Base-by-base conservation (phyloP, 306 rosid genomes). In the Argentina anserina region DNA sequence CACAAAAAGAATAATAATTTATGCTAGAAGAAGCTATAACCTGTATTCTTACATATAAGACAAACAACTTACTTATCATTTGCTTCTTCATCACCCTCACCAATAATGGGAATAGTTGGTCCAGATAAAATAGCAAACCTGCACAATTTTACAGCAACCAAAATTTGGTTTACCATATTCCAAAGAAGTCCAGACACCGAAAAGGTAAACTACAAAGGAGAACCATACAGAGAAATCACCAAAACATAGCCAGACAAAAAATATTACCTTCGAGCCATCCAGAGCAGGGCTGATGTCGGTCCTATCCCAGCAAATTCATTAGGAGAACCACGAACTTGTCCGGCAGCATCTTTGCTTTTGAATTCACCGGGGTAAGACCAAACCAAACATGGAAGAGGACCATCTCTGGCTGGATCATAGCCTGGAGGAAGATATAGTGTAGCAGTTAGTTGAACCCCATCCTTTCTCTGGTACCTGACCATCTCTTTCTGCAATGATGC, bases 351-450 rank as follows among this genome's bases (percentile, higher is more conserved):
- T 86, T 94, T 94, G 84, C 99, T 94, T 81, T 94, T 94, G 80
- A 94, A 94, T 71, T 94, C 99, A 61, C 99, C 99, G 15, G 99
- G 99, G 68, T 94, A 94, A 72, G 99, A 94, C 99, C 99, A 94
- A 72, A 94, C 76, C 85, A 94, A 78, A 81, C 99, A 94, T 23
- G 99, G 99, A 84, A 94, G 87, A 79, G 97, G 90, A 46, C 99
- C 99, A 72, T 94, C 97, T 68, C 79, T 84, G 74, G 95, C 79
- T 47, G 99, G 89, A 83, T 88, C 86, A 78, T 91, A 94, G 55
- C 85, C 85, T n/a, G 99, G 97, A 64, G 99, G 99, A 81, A 91
- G 87, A 81, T 94, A 91, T 65, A 94, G 75, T 26, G 99, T 94
- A 71, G 99, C 99, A 62, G 99, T 94, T 23, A 94, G 88, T 79